A percentile compares a stretch with the other conserved stretches of the same genome.
phyloP scores from a whole-genome alignment of 1,284 basidiomycete genomes.

The Malassezia psittaci region DNA sequence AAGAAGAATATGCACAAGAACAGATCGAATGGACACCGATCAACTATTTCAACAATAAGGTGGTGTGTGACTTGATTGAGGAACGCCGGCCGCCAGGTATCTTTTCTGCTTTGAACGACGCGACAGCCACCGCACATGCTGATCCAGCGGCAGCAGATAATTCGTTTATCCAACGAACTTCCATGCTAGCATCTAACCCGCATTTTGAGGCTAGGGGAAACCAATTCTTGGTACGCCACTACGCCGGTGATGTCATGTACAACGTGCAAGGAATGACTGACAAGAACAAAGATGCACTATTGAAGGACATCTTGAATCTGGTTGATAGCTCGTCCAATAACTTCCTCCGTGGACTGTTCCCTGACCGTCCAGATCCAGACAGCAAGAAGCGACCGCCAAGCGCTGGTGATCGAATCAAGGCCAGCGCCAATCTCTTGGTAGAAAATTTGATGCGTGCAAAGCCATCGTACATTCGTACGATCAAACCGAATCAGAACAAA shows the following conservation, averaged over 20 bases:
- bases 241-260: conserved; percentile 95
- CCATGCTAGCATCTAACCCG: conserved; percentile 54
- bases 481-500: conserved; percentile 97
- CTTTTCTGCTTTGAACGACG: conserved; percentile 95
- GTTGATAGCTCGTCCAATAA: conserved; percentile 54
- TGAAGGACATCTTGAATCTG: conserved; percentile 88
- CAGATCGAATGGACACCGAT: conserved; percentile 99
- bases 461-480: conserved; percentile 96
- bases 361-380: conserved; percentile 85
- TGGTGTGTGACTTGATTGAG: conserved; percentile 97
- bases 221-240: conserved; percentile 58
- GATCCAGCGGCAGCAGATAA: conserved; percentile 93
- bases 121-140: conserved; percentile 93
- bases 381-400: conserved; percentile 97
- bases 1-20: conserved; percentile 96
- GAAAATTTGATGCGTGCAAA: conserved; percentile 91
- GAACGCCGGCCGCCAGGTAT: conserved; percentile 91
- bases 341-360: conserved; percentile 77
- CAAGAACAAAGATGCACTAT: conserved; percentile 96
- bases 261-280: conserved; percentile 97
- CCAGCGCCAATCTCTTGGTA: conserved; percentile 76
- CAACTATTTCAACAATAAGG: conserved; percentile 53
- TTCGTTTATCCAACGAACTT: conserved; percentile 86
- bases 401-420: conserved; percentile 95
- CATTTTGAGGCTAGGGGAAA: conserved; percentile 58